Base-by-base conservation (phyloP, 352 stramenopile genomes). In the Globisporangium perplexum region DNA sequence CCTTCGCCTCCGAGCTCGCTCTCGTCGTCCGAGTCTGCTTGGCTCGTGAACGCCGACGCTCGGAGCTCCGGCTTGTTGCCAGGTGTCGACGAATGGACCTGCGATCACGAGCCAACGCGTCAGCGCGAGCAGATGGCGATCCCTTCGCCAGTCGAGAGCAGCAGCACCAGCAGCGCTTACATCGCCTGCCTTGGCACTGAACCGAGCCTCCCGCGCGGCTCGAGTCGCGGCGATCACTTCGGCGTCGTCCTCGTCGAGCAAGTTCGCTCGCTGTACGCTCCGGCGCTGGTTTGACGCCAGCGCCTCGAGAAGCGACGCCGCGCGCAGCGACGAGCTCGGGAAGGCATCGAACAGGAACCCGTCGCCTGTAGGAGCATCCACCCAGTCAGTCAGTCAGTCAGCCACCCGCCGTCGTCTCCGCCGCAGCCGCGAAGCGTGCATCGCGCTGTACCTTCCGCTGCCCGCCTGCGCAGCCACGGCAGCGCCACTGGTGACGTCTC, bases 301-400 rank as follows among this genome's bases (percentile, higher is more conserved):
- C 22, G 72, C 63, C 50, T 78, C 72, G 20, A 83, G 62, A 20
- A 83, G 59, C 20, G 72, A 83, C 7, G 57, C 60, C 7, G 53
- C 0, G 7, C 65, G 76, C 14, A 74, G 26, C 20, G 55, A 56
- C 1, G 50, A 51, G 18, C 20, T 58, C 8, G 74, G 67, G 51
- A 77, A 74, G 2, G 8, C 50, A 18, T 74, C 51, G 59, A 85
- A 80, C 5, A 85, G 60, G 22, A 59, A 50, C 1, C 7, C n/a
- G n/a, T n/a, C n/a, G 12, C 20, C 49, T 52, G 36, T 38, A 36
- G 12, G 11, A 22, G 30, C 3, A 51, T n/a, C n/a, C n/a, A n/a
- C n/a, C n/a, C n/a, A n/a, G n/a, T n/a, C n/a, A n/a, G n/a, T n/a
- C n/a, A n/a, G n/a, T 15, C 22, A 43, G n/a, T 7, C n/a, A 42